Percentiles rank a stretch among this genome's conserved stretches.
phyloP scores from a whole-genome alignment of 129 eudicot species.

The Flaveria sonorensis region DNA sequence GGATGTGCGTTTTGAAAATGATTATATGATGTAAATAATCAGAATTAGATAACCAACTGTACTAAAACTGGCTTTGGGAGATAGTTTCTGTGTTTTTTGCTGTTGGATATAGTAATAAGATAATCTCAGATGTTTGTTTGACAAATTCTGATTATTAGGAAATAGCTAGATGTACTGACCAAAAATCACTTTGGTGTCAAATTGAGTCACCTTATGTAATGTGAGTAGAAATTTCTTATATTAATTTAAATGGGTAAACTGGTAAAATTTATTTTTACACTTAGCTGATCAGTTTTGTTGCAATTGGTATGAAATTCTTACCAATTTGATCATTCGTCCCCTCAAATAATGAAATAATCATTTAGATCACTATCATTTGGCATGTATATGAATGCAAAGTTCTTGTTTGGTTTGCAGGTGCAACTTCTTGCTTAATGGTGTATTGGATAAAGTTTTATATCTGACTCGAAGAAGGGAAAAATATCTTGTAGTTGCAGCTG shows the following conservation, averaged over 20 bases:
- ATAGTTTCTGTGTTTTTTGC: background rate
- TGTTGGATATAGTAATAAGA: background rate
- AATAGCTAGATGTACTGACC: background rate
- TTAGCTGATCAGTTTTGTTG: background rate
- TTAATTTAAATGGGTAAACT: background rate
- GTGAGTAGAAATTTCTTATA: background rate
- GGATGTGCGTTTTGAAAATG: conserved; percentile 6
- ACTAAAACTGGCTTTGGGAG: background rate
- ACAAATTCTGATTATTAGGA: background rate
- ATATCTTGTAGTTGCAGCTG: conserved; percentile 91
- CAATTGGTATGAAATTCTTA: background rate
- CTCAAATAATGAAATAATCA: background rate
- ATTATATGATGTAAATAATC: background rate
- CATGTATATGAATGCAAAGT: conserved; percentile 13
- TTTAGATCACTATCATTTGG: background rate
- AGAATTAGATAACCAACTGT: background rate
- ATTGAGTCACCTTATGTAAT: background rate
- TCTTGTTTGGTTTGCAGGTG: conserved; percentile 48
- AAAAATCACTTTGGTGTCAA: background rate
- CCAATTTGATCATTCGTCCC: background rate
- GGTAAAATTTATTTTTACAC: background rate
- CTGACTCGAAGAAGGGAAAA: conserved; percentile 83
- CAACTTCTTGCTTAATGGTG: conserved; percentile 71
- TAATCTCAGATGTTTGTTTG: background rate
- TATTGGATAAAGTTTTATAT: conserved; percentile 66